Conservation (phyloP, 306 rosid species). For the Mucuna pruriens region DNA sequence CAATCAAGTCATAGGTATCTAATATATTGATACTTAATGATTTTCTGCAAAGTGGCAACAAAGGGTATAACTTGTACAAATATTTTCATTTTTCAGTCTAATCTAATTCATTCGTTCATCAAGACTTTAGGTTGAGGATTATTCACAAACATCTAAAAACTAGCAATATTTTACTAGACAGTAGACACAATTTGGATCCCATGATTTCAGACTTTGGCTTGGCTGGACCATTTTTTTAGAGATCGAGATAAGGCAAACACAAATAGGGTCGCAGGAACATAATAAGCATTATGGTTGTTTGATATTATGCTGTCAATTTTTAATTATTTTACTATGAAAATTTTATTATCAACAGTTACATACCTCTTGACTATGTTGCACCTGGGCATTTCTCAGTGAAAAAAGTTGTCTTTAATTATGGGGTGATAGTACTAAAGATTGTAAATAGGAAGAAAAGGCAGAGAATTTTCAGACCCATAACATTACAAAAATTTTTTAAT, state of each 20-base stretch:
- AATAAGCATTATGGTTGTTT: background rate
- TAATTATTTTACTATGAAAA: background rate
- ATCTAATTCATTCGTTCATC: too few species aligned
- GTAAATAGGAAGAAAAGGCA: background rate
- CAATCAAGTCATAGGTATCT: too few species aligned
- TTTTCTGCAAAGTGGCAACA: too few species aligned
- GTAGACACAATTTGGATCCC: background rate
- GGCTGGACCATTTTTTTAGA: background rate
- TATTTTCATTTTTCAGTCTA: too few species aligned
- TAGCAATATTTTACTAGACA: background rate
- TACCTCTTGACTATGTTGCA: background rate
- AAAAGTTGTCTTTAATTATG: background rate
- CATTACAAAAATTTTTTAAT: background rate
- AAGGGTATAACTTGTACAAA: too few species aligned
- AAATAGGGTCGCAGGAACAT: background rate
- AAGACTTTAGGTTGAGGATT: slow-evolving; percentile 13
- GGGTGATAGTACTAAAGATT: background rate
- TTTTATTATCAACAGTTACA: background rate
- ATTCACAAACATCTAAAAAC: slow-evolving; percentile 24
- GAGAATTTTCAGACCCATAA: background rate
- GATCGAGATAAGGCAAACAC: background rate
- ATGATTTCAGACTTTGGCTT: slow-evolving; percentile 26
- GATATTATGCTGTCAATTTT: too few species aligned
- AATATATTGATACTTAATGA: too few species aligned
- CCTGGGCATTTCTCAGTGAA: background rate